A percentile compares a stretch with the other conserved stretches of the same genome.
These are phyloP conservation scores for Physcomitrium patens DNA, from an alignment of 225 moss, liverwort and hornwort species.

Conservation along the genomic window DNA sequence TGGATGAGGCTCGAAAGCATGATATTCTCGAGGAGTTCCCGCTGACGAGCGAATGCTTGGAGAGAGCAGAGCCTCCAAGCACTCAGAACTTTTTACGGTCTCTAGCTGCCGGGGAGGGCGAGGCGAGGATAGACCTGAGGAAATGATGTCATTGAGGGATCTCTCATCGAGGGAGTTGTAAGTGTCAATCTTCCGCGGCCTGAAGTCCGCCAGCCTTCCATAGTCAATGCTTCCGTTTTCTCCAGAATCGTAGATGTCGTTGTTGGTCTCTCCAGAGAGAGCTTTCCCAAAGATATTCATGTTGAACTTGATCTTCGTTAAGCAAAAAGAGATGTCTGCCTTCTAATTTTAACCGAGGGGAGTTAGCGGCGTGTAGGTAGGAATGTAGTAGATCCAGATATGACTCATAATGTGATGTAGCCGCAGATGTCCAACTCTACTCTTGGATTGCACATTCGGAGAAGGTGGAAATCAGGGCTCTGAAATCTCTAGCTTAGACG, in stretches of 20 bases:
- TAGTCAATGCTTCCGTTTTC: conserved; percentile 67
- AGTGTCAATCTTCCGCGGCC: conserved; percentile 64
- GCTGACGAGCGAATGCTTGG: conserved; percentile 63
- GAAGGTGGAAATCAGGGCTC: conserved; percentile 4
- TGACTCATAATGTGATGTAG: conserved; percentile 31
- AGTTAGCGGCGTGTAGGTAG: conserved; percentile 6
- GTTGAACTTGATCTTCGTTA: conserved; percentile 21
- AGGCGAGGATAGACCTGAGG: conserved; percentile 66
- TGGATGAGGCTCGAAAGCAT: conserved; percentile 75
- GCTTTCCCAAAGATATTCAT: conserved; percentile 57
- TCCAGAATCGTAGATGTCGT: conserved; percentile 29
- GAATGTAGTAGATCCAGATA: conserved; percentile 38
- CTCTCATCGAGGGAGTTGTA: conserved; percentile 84
- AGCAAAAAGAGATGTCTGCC: background rate
- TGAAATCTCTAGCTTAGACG: conserved; percentile 4
- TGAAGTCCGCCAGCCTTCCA: conserved; percentile 61
- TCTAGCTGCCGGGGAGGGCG: conserved; percentile 84
- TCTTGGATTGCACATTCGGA: conserved; percentile 54
- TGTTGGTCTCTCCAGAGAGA: conserved; percentile 53
- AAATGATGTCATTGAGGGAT: conserved; percentile 88
- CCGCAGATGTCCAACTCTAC: conserved; percentile 47
- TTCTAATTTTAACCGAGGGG: background rate
- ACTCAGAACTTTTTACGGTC: conserved; percentile 95
- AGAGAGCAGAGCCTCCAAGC: conserved; percentile 80
- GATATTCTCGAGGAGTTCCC: conserved; percentile 78